Evolutionary conservation across 352 stramenopile genomes (phyloP).

Genomic region (Globisporangium cederbergense): DNA sequence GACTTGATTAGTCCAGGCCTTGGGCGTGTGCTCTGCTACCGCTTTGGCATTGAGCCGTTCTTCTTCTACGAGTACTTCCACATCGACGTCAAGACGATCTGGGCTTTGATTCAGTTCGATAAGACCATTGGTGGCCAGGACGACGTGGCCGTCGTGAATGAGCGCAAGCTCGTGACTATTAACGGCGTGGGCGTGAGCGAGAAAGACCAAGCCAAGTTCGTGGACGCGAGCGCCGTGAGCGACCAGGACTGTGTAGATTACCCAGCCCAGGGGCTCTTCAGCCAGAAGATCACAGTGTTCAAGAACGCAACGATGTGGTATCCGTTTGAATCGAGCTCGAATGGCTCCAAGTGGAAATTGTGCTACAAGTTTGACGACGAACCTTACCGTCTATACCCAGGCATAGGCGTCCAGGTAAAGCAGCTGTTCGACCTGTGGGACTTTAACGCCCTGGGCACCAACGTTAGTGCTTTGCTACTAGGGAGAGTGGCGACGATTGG

Average conservation of each 20-base stretch:
- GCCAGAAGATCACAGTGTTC: constrained; percentile 32
- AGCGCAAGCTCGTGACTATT: constrained; percentile 53
- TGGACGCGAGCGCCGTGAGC: constrained; percentile 18
- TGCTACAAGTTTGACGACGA: constrained; percentile 72
- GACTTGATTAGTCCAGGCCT: constrained; percentile 33
- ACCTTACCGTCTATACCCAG: constrained; percentile 39
- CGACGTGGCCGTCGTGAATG: constrained; percentile 50
- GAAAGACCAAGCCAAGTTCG: constrained; percentile 56
- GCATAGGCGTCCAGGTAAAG: constrained; percentile 45
- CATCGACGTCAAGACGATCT: constrained; percentile 67
- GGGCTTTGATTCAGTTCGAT: constrained; percentile 29
- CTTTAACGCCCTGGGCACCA: constrained; percentile 20
- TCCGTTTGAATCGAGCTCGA: constrained; percentile 51
- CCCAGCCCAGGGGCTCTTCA: constrained; percentile 32
- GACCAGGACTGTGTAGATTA: constrained; percentile 36
- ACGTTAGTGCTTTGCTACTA: constrained; percentile 3
- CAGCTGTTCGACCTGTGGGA: constrained; percentile 46
- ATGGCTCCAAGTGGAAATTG: constrained; percentile 40
- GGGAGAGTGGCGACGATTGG: constrained; percentile 44
- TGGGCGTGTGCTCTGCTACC: constrained; percentile 50
- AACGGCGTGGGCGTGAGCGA: constrained; percentile 47
- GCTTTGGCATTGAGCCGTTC: constrained; percentile 53
- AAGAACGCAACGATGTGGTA: constrained; percentile 42
- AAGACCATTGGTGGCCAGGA: constrained; percentile 19
- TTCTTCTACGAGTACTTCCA: constrained; percentile 49